Base-by-base conservation (phyloP, 148 eudicot species). In the Euryodendron excelsum region DNA sequence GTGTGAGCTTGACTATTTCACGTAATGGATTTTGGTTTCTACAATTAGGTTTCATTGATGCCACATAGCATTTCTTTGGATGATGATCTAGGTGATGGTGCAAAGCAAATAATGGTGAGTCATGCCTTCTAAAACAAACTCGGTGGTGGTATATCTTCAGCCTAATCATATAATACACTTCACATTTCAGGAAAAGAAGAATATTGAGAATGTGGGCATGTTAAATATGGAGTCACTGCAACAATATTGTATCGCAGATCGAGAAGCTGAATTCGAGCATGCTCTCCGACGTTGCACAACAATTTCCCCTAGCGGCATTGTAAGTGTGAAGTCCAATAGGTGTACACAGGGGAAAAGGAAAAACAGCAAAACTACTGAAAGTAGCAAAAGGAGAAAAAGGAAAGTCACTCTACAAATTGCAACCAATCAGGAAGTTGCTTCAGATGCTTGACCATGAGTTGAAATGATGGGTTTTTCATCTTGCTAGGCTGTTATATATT, bases 81-180 rank as follows among this genome's bases (percentile, higher is more conserved):
- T 1, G 64, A 77, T 5, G 80, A 77, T 77, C 63, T 77, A 20
- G 36, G 66, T 9, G 73, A 77, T 7, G 79, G 64, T 77, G 79
- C 73, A 23, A 67, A 55, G 64, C 14, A 77, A 50, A 44, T 77
- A 28, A 77, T n/a, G 73, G 79, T 77, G 73, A 50, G 73, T 53
- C 3, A 31, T 45, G 25, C 30, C 9, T 47, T 31, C 30, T 6
- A 27, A 56, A 41, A 4, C 12, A 31, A 41, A 65, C 48, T 5
- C 31, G 27, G 34, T 48, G n/a, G 20, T 61, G 27, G 34, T 34
- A 30, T 30, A 33, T 62, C 23, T 13, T 45, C 36, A 50, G 47
- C 18, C 47, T 66, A 34, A 21, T 36, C 15, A 0, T 66, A 21
- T 36, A 65, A 36, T 66, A 41, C 21, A 25, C 28, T 66, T 66